Evolutionary conservation across 495 filamentous ascomycete genomes (phyloP).

Genomic region (Durotheca rogersii): DNA sequence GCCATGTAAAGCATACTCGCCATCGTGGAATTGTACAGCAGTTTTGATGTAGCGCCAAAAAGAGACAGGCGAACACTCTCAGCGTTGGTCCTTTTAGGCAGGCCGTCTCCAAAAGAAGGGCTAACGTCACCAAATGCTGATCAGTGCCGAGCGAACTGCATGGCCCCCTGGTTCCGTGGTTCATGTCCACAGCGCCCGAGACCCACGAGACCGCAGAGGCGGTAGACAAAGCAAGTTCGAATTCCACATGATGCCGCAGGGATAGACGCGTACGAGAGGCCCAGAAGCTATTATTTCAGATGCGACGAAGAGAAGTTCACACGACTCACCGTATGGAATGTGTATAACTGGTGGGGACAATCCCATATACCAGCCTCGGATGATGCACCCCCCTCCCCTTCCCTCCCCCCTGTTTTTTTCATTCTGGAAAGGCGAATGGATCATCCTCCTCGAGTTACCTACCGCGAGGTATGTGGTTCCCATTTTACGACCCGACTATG

Average conservation of each 20-base stretch:
- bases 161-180: not conserved
- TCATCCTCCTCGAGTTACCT: too few relatives aligned
- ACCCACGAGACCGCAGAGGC: not conserved
- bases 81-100: slow-evolving; percentile 13
- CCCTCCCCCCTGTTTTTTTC: too few relatives aligned
- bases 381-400: too few relatives aligned
- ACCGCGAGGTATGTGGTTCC: too few relatives aligned
- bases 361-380: too few relatives aligned
- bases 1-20: too few relatives aligned
- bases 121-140: slow-evolving; percentile 17
- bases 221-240: not conserved
- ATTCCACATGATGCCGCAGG: not conserved
- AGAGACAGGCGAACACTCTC: slow-evolving; percentile 9
- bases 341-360: too few relatives aligned
- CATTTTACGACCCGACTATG: not conserved
- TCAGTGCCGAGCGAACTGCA: slow-evolving; percentile 27
- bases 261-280: not conserved
- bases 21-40: slow-evolving; percentile 2
- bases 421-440: too few relatives aligned
- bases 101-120: slow-evolving; percentile 12
- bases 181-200: not conserved
- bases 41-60: slow-evolving; percentile 23
- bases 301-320: not conserved
- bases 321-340: too few relatives aligned
- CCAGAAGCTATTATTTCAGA: not conserved